Conservation (phyloP, 1,139 yeast genomes). For the Yarrowia galli region DNA sequence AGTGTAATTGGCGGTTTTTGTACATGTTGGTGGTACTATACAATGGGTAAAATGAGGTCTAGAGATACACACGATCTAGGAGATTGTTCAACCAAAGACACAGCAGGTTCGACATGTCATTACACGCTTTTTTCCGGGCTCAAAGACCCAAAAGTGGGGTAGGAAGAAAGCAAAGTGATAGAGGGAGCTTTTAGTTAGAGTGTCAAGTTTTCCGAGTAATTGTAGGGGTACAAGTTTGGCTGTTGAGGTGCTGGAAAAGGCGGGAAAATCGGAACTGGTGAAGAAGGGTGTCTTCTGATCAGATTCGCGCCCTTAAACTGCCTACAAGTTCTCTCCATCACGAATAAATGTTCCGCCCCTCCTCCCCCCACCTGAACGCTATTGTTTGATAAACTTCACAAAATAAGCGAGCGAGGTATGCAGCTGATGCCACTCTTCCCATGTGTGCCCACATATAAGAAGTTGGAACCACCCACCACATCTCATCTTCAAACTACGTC, state of each 20-base stretch:
- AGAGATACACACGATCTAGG: no score
- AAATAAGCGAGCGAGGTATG: constrained; percentile 35
- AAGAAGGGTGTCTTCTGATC: no score
- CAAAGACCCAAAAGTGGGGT: constrained; percentile 14
- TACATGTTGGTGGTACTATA: not conserved
- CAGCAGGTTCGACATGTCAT: no score
- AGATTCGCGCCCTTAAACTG: not conserved
- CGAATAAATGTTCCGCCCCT: not conserved
- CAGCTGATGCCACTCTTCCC: constrained; percentile 34
- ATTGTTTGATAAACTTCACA: constrained; percentile 26
- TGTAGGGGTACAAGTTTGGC: not conserved
- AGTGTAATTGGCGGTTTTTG: constrained; percentile 17
- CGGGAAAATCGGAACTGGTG: not conserved
- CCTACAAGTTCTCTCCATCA: not conserved
- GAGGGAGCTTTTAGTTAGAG: constrained; percentile 16
- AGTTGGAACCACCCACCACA: not conserved
- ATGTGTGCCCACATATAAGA: constrained; percentile 18
- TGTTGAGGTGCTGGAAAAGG: not conserved
- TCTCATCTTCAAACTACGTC: not conserved
- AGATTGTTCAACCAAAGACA: not conserved
- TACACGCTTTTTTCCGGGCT: not conserved
- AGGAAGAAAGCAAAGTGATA: constrained; percentile 30
- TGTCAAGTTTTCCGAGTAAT: constrained; percentile 21
- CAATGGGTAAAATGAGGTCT: not conserved
- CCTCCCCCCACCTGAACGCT: constrained; percentile 28